Percentiles rank a stretch among this genome's conserved stretches.
Conservation (phyloP, 495 filamentous ascomycete genomes). For the Xylaria intraflava region DNA sequence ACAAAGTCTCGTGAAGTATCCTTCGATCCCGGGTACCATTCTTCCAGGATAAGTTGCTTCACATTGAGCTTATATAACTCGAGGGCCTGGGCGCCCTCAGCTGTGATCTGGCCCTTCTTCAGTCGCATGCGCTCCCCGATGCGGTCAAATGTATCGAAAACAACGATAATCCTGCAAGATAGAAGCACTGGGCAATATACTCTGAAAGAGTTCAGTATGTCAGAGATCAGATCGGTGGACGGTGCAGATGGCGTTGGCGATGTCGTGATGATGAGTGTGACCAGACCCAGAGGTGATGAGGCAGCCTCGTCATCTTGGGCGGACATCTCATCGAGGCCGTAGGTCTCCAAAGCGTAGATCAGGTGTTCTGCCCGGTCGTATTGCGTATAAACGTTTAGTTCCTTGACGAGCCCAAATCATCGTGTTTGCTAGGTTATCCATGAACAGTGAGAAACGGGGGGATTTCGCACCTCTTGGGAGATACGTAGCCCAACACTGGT, state of each 20-base stretch:
- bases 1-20: constrained; percentile 3
- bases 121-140: constrained; percentile 30
- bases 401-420: too few species aligned
- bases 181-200: constrained; percentile 27
- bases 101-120: constrained; percentile 41
- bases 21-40: constrained; percentile 16
- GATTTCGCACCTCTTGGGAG: too few species aligned
- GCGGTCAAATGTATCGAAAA: constrained; percentile 42
- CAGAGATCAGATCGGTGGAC: constrained; percentile 36
- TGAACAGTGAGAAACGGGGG: too few species aligned
- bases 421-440: too few species aligned
- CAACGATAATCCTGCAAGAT: constrained; percentile 34
- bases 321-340: constrained; percentile 4
- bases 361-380: too few species aligned
- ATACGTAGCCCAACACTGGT: too few species aligned
- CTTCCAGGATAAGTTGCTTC: constrained; percentile 29
- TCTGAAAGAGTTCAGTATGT: constrained; percentile 35
- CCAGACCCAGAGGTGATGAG: constrained; percentile 7
- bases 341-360: too few species aligned
- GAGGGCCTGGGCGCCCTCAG: constrained; percentile 30
- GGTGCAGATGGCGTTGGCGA: constrained; percentile 44
- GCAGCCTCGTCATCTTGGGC: background rate
- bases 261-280: constrained; percentile 44
- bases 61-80: constrained; percentile 36
- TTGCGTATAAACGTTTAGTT: too few species aligned